Evolutionary conservation across 208 protist species (phyloP), one percentile per base, ranked within the genome.

Genomic region (Trypanosoma scelopori): DNA sequence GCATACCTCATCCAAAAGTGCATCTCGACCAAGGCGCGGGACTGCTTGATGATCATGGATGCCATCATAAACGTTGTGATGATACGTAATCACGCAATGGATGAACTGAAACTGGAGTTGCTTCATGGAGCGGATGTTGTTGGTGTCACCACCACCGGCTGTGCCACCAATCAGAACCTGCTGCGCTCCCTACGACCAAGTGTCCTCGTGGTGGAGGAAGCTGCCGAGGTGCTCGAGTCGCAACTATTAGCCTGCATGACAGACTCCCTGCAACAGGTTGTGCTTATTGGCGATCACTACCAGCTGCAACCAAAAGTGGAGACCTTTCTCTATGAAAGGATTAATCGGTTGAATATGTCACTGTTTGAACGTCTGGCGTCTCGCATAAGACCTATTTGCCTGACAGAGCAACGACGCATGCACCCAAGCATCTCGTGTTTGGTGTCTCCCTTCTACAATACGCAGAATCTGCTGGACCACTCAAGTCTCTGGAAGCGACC

Each of bases 161-260:
- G 89, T 41, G 92, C 95, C 5, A 94, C 91, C 71, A 89, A 97
- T 70, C 83, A 91, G 52, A 89, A 88, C 48, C 61, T 98, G n/a
- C 58, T 98, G 35, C 79, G 85, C 30, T 88, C 81, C 0, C 74
- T 97, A 9, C 71, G 78, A 1, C 82, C 93, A 32, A 92, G 81
- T 47, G 88, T 98, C 45, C 64, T 98, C 32, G 74, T 98, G 18
- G 88, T 97, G 27, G 95, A 98, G 71, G 95, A 98, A 72, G 94
- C 95, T 9, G 93, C 91, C 3, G 95, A 98, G 68, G 89, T 98
- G 37, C 76, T 97, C 6, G 93, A 98, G 72, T 88, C 84, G 25
- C 95, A 97, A 65, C 61, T 97, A 37, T 69, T 98, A 27, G 88
- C 92, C 43, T 94, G 89, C 63, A 89, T 98, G 79, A 93, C 88